Evolutionary conservation across 2,329 filamentous ascomycete species (phyloP), one percentile per base, ranked within the genome.

Genomic region (Arthrinium phaeospermum): DNA sequence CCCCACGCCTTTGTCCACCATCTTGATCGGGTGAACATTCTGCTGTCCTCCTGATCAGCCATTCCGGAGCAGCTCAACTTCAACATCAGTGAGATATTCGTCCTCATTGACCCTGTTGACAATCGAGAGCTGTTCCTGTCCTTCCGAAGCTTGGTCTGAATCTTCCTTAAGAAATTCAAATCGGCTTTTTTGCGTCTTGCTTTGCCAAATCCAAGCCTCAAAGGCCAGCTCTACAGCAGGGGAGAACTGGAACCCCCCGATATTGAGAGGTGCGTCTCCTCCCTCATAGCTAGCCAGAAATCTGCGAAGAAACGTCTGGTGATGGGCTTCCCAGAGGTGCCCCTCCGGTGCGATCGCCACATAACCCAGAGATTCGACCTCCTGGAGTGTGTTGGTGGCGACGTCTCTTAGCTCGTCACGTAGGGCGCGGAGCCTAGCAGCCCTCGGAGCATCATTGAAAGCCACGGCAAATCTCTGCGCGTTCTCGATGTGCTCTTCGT

Each of bases 201-300:
- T 45, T 6, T 45, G 44, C 44, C 44, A 45, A 16, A 14, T 45
- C 44, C 44, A 45, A 6, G 44, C 44, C 44, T 16, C 1, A 14
- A 45, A 14, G 45, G 16, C 16, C 16, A 47, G 45, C 6, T 22
- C 45, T 22, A 47, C 4, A 19, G 6, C 45, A 47, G 45, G 16
- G 0, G 45, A 47, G 45, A 19, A 22, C 45, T 19, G 16, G 5
- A 47, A 4, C 16, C 45, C 45, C 1, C 7, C 2, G 45, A 47
- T 22, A 1, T 7, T 47, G 0, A 22, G 45, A 22, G 1, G 16
- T 5, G 4, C 16, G 0, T 19, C 45, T 47, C 5, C 16, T 2
- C 3, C 2, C 16, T 19, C 6, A n/a, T 47, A 47, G 2, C 7
- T 47, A 0, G 1, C 0, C 37, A 10, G 1, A 10, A 47, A 8